Conservation (phyloP, 257 asterid species). For the Salvia rosmarinus region DNA sequence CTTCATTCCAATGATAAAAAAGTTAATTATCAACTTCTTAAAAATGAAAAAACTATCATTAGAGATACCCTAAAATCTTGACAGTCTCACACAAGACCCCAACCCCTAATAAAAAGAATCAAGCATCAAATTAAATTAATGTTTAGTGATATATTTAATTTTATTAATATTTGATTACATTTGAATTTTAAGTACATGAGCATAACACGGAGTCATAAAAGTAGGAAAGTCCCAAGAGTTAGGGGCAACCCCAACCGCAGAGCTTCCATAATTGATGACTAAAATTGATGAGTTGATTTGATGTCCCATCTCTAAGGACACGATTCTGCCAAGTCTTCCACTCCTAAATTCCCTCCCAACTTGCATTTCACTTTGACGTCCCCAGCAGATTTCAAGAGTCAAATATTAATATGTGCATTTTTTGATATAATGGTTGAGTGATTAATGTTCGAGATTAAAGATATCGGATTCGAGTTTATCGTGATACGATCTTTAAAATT, state of each 20-base stretch:
- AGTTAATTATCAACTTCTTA: too few species aligned
- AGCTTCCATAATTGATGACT: neutral
- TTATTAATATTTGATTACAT: neutral
- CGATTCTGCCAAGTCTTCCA: constrained; percentile 30
- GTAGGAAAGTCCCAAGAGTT: neutral
- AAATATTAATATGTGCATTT: neutral
- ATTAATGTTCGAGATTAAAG: too few species aligned
- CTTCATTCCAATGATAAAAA: too few species aligned
- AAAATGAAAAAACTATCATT: too few species aligned
- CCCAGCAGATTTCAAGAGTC: constrained; percentile 23
- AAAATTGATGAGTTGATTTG: constrained; percentile 2
- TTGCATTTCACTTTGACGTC: neutral
- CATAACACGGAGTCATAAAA: neutral
- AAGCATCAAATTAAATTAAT: too few species aligned
- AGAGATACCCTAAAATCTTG: too few species aligned
- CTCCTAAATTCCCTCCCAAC: constrained; percentile 30
- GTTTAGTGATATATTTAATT: neutral
- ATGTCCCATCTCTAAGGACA: constrained; percentile 1
- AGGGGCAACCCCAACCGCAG: constrained; percentile 1
- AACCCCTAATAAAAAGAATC: too few species aligned
- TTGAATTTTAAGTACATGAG: neutral
- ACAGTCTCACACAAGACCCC: too few species aligned
- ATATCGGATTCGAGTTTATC: too few species aligned
- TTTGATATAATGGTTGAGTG: too few species aligned
- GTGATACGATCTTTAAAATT: too few species aligned